Evolutionary conservation across 2,329 filamentous ascomycete species (phyloP).

Genomic region (Didymosphaeria variabile): DNA sequence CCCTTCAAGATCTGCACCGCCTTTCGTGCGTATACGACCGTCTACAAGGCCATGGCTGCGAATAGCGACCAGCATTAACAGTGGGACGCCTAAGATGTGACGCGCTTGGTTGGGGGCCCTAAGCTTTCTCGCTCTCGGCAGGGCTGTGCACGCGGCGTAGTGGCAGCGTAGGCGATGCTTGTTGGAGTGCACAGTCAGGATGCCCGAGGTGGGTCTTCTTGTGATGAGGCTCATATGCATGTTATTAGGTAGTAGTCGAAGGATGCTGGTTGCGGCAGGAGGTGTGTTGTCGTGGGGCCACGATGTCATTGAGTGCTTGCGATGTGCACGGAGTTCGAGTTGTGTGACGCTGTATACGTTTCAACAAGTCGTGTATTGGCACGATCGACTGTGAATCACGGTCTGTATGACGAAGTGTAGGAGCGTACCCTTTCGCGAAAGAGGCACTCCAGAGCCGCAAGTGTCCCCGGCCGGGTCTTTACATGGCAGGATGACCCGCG

Average conservation of each 20-base stretch:
- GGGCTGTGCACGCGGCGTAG: constrained; percentile 14
- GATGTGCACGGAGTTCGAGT: constrained; percentile 6
- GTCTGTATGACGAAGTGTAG: constrained; percentile 9
- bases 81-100: constrained; percentile 12
- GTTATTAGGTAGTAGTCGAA: neutral
- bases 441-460: neutral
- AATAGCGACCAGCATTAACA: constrained; percentile 2
- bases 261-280: neutral
- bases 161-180: constrained; percentile 6
- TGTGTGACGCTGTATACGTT: constrained; percentile 6
- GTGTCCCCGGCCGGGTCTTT: neutral
- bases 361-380: neutral
- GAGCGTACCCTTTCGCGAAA: neutral
- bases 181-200: constrained; percentile 8
- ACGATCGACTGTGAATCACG: constrained; percentile 15
- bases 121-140: constrained; percentile 2
- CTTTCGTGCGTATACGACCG: constrained; percentile 1
- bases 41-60: constrained; percentile 1
- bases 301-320: neutral
- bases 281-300: constrained; percentile 6
- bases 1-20: neutral
- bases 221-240: constrained; percentile 3
- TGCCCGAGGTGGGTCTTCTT: neutral
- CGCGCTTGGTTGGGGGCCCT: constrained; percentile 1
- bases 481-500: neutral